Evolutionary conservation across 73 alveolate genomes (phyloP).

Genomic region (Stentor coeruleus): DNA sequence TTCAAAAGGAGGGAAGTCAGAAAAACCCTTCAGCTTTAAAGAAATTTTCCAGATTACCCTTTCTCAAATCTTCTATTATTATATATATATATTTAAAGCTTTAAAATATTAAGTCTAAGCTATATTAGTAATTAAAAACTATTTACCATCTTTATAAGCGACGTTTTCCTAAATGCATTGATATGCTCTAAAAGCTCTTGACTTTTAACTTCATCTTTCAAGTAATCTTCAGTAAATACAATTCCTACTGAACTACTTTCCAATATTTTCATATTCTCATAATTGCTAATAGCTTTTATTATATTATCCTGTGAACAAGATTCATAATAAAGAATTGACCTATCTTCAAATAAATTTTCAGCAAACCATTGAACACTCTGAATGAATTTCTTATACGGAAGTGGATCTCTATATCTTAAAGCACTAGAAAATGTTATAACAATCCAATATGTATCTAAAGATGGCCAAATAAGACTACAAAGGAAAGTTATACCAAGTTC

Average conservation of each 20-base stretch:
- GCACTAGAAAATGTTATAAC: slow-evolving; percentile 56
- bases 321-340: slow-evolving; percentile 60
- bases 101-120: too few species aligned
- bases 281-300: slow-evolving; percentile 44
- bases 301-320: slow-evolving; percentile 68
- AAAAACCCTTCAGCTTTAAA: too few species aligned
- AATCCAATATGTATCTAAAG: slow-evolving; percentile 85
- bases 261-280: neutral
- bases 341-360: slow-evolving; percentile 71
- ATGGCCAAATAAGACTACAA: slow-evolving; percentile 73
- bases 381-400: slow-evolving; percentile 15
- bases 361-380: slow-evolving; percentile 66
- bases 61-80: too few species aligned
- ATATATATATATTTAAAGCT: too few species aligned
- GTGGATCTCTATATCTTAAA: slow-evolving; percentile 31
- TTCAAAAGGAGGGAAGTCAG: too few species aligned
- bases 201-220: neutral
- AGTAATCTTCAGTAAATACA: neutral
- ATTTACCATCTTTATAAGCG: neutral
- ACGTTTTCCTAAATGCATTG: slow-evolving; percentile 7
- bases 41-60: too few species aligned
- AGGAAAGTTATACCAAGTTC: slow-evolving; percentile 51
- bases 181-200: slow-evolving; percentile 26
- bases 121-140: too few species aligned
- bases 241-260: neutral